Conservation (phyloP, 2,329 filamentous ascomycete genomes). For the Lachnellula hyalina region DNA sequence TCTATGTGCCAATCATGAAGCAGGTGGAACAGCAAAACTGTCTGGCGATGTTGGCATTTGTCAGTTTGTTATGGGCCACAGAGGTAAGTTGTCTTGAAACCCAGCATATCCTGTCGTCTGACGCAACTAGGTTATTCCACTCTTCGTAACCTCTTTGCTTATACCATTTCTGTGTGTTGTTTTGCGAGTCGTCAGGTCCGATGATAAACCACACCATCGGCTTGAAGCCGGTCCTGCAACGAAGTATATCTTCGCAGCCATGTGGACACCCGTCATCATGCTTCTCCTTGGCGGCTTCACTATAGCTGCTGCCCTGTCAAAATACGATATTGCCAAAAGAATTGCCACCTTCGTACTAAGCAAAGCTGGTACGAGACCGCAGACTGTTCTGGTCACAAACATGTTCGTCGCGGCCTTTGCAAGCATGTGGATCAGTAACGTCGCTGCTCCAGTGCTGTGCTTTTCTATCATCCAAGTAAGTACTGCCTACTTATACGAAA, state of each 20-base stretch:
- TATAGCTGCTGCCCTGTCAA: slow-evolving; percentile 88
- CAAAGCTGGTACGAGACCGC: slow-evolving; percentile 88
- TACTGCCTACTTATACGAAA: slow-evolving; percentile 8
- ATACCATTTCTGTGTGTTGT: slow-evolving; percentile 92
- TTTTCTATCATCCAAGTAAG: slow-evolving; percentile 92
- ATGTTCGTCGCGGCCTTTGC: slow-evolving; percentile 98
- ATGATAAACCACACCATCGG: slow-evolving; percentile 63
- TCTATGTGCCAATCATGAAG: slow-evolving; percentile 77
- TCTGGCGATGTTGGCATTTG: slow-evolving; percentile 85
- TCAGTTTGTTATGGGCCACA: slow-evolving; percentile 92
- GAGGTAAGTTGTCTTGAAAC: slow-evolving; percentile 54
- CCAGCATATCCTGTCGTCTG: slow-evolving; percentile 8
- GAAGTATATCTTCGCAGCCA: slow-evolving; percentile 80
- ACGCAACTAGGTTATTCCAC: slow-evolving; percentile 68
- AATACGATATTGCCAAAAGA: slow-evolving; percentile 96
- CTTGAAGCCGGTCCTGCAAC: slow-evolving; percentile 78
- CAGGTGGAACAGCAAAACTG: slow-evolving; percentile 93
- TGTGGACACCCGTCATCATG: slow-evolving; percentile 99
- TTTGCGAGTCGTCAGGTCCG: slow-evolving; percentile 75
- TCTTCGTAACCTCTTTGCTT: slow-evolving; percentile 91
- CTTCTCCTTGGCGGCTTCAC: slow-evolving; percentile 93
- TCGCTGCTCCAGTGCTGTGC: slow-evolving; percentile 92
- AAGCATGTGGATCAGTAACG: slow-evolving; percentile 99
- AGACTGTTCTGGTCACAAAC: slow-evolving; percentile 87
- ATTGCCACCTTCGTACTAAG: slow-evolving; percentile 94